Conservation (phyloP, 2,329 filamentous ascomycete species). For the Aspergillus novofumigatus region DNA sequence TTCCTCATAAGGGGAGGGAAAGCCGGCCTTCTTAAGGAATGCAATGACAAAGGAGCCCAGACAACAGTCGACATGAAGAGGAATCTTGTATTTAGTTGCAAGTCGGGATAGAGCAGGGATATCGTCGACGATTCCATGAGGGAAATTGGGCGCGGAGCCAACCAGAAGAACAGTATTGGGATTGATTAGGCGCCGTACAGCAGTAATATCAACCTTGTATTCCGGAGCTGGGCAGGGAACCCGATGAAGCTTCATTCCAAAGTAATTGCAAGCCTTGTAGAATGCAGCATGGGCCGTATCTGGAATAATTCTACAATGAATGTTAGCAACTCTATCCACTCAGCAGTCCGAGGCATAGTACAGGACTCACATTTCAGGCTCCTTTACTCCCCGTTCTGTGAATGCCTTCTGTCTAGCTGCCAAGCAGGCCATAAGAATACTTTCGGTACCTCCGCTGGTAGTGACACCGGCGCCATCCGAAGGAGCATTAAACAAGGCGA, state of each 20-base stretch:
- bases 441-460: slow-evolving; percentile 91
- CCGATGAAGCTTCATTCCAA: slow-evolving; percentile 90
- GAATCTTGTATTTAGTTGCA: slow-evolving; percentile 72
- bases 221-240: slow-evolving; percentile 79
- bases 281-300: slow-evolving; percentile 95
- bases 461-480: slow-evolving; percentile 80
- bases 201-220: slow-evolving; percentile 77
- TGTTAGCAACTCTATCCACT: slow-evolving; percentile 16
- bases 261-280: slow-evolving; percentile 91
- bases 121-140: slow-evolving; percentile 96
- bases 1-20: slow-evolving; percentile 57
- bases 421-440: slow-evolving; percentile 92
- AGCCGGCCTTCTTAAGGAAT: slow-evolving; percentile 88
- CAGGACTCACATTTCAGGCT: slow-evolving; percentile 79
- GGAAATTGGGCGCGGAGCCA: slow-evolving; percentile 94
- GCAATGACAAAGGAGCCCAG: slow-evolving; percentile 93
- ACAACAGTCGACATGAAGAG: slow-evolving; percentile 96
- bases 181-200: slow-evolving; percentile 82
- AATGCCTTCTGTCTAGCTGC: slow-evolving; percentile 86
- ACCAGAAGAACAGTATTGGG: slow-evolving; percentile 91
- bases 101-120: slow-evolving; percentile 80
- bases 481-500: slow-evolving; percentile 84
- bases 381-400: slow-evolving; percentile 76
- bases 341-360: not conserved
- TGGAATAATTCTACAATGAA: slow-evolving; percentile 69